Base-by-base conservation (phyloP, 2,329 filamentous ascomycete genomes). In the Fonsecaea erecta region DNA sequence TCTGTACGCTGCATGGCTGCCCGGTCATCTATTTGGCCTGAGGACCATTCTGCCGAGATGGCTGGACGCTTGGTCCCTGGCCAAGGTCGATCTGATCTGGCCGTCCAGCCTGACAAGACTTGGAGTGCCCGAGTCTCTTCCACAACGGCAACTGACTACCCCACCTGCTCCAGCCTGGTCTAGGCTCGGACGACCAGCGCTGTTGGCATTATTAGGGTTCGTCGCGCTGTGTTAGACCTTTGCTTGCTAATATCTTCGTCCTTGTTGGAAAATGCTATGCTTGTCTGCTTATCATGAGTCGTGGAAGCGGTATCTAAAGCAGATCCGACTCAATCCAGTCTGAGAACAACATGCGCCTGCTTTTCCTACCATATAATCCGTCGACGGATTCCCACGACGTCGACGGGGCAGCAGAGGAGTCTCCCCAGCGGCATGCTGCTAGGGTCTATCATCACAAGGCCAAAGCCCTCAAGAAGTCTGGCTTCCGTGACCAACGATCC, bases 301-400 rank as follows among this genome's bases (percentile, higher is more conserved):
- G 24, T 8, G 0, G 18, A 9, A 12, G 7, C 24, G 26, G 37
- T 1, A 32, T 24, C 24, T 21, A 24, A 18, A 30, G n/a, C 37
- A 43, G 18, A 16, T n/a, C 48, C 28, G 18, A 57, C 18, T 26
- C 8, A 6, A 16, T 18, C 16, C 12, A 28, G 21, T 24, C 3
- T 30, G 24, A 52, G 16, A n/a, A n/a, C 82, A 83, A 35, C n/a
- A 60, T 62, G 60, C 60, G 60, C 24, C 52, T 62, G 28, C 60
- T 55, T 35, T 62, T 62, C 52, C 28, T 62, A 28, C 60, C 60
- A 12, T 62, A 62, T 40, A 62, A 57, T 4, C 52, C 60, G 4
- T 14, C 37, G 21, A 54, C 34, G 18, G 52, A 48, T 28, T 30
- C 52, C 14, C 43, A 53, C 9, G 60, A 62, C 26, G 34, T 32